Conservation (phyloP, 129 eudicot species). For the Saussurea involucrata region DNA sequence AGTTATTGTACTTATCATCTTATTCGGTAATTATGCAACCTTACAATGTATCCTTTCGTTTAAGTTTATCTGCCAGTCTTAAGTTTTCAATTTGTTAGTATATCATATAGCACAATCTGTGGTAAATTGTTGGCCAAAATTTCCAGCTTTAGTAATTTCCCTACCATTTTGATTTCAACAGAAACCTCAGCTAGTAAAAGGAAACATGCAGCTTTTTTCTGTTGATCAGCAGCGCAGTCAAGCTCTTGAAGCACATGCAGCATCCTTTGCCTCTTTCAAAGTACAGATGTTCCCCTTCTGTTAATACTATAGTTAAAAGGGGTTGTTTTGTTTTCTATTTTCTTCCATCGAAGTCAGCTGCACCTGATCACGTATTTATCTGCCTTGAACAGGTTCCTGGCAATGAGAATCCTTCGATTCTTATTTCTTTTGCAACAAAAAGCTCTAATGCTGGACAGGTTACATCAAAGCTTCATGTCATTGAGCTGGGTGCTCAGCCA, state of each 20-base stretch:
- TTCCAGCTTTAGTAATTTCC: not conserved
- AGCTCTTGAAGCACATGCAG: conserved; percentile 99
- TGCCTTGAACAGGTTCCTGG: conserved; percentile 74
- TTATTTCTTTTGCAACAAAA: conserved; percentile 91
- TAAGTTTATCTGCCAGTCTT: not conserved
- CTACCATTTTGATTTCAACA: conserved; percentile 22
- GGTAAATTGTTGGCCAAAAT: not conserved
- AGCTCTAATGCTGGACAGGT: conserved; percentile 86
- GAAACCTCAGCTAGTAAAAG: conserved; percentile 94
- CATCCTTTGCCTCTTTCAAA: conserved; percentile 85
- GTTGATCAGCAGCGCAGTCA: conserved; percentile 99
- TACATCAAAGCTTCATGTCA: conserved; percentile 85
- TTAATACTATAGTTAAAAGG: not conserved
- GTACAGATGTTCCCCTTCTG: conserved; percentile 32
- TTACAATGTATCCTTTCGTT: not conserved
- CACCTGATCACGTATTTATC: conserved; percentile 8
- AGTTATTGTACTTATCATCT: not conserved
- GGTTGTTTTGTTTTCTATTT: not conserved
- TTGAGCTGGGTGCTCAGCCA: conserved; percentile 99
- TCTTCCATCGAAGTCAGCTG: not conserved
- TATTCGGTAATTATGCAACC: conserved; percentile 10
- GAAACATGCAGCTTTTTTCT: conserved; percentile 93
- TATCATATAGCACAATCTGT: not conserved
- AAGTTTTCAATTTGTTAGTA: not conserved
- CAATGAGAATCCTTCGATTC: conserved; percentile 85